Percentiles rank a stretch among this genome's conserved stretches.
Evolutionary conservation across 345 rosid genomes (phyloP).

Genomic region (Populus simonii): DNA sequence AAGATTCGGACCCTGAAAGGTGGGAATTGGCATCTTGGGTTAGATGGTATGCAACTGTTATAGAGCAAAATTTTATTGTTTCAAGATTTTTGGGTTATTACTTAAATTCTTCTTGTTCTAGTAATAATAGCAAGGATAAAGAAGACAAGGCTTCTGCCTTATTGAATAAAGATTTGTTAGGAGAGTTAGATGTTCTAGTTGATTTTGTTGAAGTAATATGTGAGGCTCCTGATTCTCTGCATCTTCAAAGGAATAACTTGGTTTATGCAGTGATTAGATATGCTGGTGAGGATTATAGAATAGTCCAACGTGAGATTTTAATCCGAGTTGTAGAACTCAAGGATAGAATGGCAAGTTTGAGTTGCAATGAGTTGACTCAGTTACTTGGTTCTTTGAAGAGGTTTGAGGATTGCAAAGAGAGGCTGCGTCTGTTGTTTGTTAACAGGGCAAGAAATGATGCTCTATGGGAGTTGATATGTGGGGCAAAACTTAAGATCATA

Average conservation of each 20-base stretch:
- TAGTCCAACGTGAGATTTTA: conserved; percentile 35
- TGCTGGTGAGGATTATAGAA: conserved; percentile 49
- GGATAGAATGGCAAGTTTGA: conserved; percentile 28
- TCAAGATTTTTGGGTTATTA: conserved; percentile 41
- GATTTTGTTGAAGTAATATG: conserved; percentile 26
- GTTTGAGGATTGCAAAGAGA: conserved; percentile 38
- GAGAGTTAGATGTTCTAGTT: conserved; percentile 38
- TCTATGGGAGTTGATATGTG: conserved; percentile 43
- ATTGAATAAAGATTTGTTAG: conserved; percentile 30
- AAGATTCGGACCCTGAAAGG: conserved; percentile 30
- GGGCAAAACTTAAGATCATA: conserved; percentile 10
- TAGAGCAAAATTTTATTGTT: conserved; percentile 43
- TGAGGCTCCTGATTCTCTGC: conserved; percentile 39
- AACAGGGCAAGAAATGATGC: conserved; percentile 43
- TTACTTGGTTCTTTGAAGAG: conserved; percentile 22
- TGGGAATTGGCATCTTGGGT: conserved; percentile 50
- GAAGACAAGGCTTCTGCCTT: conserved; percentile 15
- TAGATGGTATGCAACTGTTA: conserved; percentile 53
- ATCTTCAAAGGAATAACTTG: conserved; percentile 43
- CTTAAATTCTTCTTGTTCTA: conserved; percentile 14
- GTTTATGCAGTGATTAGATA: conserved; percentile 45
- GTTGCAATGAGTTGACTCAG: conserved; percentile 35
- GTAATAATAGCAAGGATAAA: background rate
- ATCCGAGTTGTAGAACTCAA: conserved; percentile 41
- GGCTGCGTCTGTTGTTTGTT: conserved; percentile 37